Evolutionary conservation across 306 rosid species (phyloP).

Genomic region (Corylus avellana): DNA sequence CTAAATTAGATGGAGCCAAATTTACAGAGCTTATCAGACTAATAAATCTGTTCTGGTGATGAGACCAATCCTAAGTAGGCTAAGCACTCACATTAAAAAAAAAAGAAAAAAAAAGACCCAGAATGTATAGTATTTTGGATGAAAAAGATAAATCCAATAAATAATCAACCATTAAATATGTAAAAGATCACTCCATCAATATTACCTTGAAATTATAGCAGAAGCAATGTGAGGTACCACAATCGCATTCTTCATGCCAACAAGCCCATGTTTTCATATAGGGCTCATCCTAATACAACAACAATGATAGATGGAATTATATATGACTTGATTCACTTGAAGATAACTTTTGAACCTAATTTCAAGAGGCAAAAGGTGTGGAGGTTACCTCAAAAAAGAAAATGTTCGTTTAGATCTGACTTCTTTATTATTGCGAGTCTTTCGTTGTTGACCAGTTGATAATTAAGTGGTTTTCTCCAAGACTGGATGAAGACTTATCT

Average conservation of each 20-base stretch:
- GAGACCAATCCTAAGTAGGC: too few species aligned
- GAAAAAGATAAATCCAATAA: too few species aligned
- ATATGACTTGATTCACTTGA: not conserved
- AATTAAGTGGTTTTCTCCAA: conserved; percentile 82
- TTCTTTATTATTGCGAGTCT: conserved; percentile 84
- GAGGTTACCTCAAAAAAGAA: conserved; percentile 60
- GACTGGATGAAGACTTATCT: conserved; percentile 98
- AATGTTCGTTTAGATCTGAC: conserved; percentile 31
- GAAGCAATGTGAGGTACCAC: conserved; percentile 99
- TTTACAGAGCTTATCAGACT: too few species aligned
- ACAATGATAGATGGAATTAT: not conserved
- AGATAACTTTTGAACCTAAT: conserved; percentile 1
- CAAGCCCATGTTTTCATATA: conserved; percentile 94
- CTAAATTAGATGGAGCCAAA: too few species aligned
- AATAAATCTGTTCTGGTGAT: too few species aligned
- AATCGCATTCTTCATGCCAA: conserved; percentile 89
- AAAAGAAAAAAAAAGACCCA: too few species aligned
- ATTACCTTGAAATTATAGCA: conserved; percentile 79
- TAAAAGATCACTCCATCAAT: not conserved
- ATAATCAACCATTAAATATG: too few species aligned
- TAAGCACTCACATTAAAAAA: too few species aligned
- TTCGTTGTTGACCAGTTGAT: conserved; percentile 93
- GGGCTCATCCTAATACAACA: conserved; percentile 77
- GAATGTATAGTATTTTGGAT: too few species aligned
- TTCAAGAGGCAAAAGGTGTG: not conserved